Percentiles rank a stretch among this genome's conserved stretches.
These are phyloP conservation scores for Schizonepeta tenuifolia DNA, from an alignment of 257 asterid species.

Conservation along the genomic window DNA sequence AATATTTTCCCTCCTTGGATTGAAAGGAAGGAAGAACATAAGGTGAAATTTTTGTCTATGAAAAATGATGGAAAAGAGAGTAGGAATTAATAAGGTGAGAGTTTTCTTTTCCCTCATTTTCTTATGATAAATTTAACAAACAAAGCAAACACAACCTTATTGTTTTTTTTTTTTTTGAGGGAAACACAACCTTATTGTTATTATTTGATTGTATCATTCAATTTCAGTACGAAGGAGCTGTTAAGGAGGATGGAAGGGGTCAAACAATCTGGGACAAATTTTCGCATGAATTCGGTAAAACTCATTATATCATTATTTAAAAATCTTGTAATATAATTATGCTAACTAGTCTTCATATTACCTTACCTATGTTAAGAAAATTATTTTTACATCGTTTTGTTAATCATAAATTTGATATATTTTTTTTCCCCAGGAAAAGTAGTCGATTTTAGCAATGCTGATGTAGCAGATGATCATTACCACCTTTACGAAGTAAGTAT, in stretches of 20 bases:
- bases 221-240: conserved; percentile 86
- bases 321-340: background rate
- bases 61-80: too few species aligned
- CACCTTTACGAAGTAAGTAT: conserved; percentile 63
- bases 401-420: background rate
- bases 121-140: too few species aligned
- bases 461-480: conserved; percentile 82
- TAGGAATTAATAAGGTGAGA: too few species aligned
- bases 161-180: too few species aligned
- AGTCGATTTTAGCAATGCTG: conserved; percentile 78
- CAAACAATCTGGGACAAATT: conserved; percentile 78
- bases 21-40: too few species aligned
- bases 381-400: background rate
- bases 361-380: background rate
- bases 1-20: too few species aligned
- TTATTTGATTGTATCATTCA: background rate
- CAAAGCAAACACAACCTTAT: too few species aligned
- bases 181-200: too few species aligned
- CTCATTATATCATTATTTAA: background rate
- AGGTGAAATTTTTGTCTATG: too few species aligned
- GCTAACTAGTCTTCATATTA: background rate
- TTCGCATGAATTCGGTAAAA: conserved; percentile 74
- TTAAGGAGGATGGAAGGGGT: conserved; percentile 83
- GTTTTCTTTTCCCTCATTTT: too few species aligned
- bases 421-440: conserved; percentile 59